Evolutionary conservation across 2,329 filamentous ascomycete genomes (phyloP), one percentile per base, ranked within the genome.

Genomic region (Phialophora verrucosa): DNA sequence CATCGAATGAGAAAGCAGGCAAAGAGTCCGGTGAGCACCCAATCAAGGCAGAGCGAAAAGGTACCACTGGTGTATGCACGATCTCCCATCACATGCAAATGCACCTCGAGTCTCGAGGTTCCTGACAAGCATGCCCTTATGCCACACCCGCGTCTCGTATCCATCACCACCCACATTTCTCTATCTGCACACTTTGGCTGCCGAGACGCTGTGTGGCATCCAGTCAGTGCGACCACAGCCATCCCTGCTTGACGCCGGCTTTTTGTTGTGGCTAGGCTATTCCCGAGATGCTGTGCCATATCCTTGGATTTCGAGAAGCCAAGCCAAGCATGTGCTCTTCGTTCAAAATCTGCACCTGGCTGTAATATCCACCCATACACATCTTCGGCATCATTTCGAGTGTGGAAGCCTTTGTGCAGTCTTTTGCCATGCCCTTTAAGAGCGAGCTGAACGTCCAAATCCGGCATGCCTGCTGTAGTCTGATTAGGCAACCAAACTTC

Each of bases 21-120:
- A 47, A 31, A 32, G 32, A 14, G 44, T 8, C 29, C 29, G 14
- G 27, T 31, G 29, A 60, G 58, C 44, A 14, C 58, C 42, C 38
- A 31, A 27, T 32, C 20, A 49, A 23, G 14, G 53, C 31, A 23
- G 11, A 14, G n/a, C 57, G 3, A 44, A 5, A n/a, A 44, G 17
- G 38, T 44, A 35, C 32, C 11, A 35, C 10, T 4, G 32, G 2
- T 35, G 10, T 12, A 49, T 17, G 56, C 38, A 47, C 23, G 42
- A 60, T 35, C 32, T 59, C 57, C 47, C 8, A 55, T 55, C 42
- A 44, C 49, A 29, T 51, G 59, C 62, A 64, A 56, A 38, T 47
- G 25, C 55, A 53, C 49, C 56, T 59, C 49, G 55, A 49, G 31
- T 32, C 59, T 61, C 44, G 23, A 17, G 31, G 59, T 61, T 38